A percentile compares a stretch with the other conserved stretches of the same genome.
Conservation (phyloP, 129 eudicot species). For the Tanacetum coccineum region DNA sequence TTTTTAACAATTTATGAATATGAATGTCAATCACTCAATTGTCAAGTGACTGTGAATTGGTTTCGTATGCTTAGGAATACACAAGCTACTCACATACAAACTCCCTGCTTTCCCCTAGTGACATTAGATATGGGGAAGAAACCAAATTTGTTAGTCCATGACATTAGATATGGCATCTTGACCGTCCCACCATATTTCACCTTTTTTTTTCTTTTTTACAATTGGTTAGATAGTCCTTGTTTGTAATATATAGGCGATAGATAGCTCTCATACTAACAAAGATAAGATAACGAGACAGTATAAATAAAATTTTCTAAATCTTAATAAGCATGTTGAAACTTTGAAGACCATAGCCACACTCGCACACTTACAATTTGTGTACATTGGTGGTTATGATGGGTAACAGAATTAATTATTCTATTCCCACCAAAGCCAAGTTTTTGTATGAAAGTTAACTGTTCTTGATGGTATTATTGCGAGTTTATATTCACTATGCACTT, state of each 20-base stretch:
- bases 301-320: not conserved
- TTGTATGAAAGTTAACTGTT: not conserved
- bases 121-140: not conserved
- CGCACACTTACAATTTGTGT: not conserved
- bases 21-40: not conserved
- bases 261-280: not conserved
- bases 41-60: not conserved
- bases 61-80: not conserved
- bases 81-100: not conserved
- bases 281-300: not conserved
- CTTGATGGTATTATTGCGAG: constrained; percentile 7
- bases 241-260: not conserved
- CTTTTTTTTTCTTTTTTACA: not conserved
- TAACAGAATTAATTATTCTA: not conserved
- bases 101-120: too few relatives aligned
- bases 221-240: not conserved
- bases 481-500: constrained; percentile 12
- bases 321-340: not conserved
- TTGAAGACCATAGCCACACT: constrained; percentile 5
- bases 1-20: not conserved
- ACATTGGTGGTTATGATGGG: constrained; percentile 4
- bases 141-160: not conserved
- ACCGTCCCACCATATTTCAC: not conserved
- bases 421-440: constrained; percentile 5
- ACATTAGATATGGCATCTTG: not conserved